phyloP scores from a whole-genome alignment of 2,329 filamentous ascomycete genomes.

The Microascus cirrosus region DNA sequence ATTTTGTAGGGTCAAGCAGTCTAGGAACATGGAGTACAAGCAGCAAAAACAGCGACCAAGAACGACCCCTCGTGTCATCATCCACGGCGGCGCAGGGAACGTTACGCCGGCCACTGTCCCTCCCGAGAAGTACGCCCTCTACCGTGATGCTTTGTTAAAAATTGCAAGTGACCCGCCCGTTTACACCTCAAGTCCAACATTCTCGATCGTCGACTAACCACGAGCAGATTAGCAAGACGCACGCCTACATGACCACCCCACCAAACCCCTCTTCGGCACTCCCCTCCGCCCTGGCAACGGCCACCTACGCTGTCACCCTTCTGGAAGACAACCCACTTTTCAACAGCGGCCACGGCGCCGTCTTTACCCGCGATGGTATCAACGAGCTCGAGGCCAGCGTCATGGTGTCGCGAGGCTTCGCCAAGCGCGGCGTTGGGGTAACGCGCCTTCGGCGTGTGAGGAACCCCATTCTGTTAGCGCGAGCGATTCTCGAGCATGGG shows the following conservation, averaged over 20 bases:
- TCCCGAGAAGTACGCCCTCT: conserved; percentile 43
- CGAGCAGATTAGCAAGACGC: conserved; percentile 29
- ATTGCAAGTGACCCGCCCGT: no score
- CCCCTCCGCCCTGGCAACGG: conserved; percentile 58
- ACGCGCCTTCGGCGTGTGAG: conserved; percentile 64
- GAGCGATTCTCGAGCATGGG: conserved; percentile 57
- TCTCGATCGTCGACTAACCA: background rate
- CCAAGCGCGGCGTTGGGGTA: conserved; percentile 69
- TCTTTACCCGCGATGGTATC: conserved; percentile 72
- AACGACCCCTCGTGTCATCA: conserved; percentile 44
- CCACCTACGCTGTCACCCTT: conserved; percentile 61
- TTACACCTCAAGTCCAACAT: no score
- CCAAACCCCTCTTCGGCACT: conserved; percentile 7
- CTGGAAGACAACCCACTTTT: conserved; percentile 76
- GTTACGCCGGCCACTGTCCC: conserved; percentile 50
- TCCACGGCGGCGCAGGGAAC: conserved; percentile 65
- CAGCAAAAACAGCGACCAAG: background rate
- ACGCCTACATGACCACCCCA: conserved; percentile 32
- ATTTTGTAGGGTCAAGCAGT: no score
- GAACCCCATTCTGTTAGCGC: conserved; percentile 68
- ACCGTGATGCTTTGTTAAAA: conserved; percentile 46
- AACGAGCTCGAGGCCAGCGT: conserved; percentile 81
- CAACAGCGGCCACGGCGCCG: conserved; percentile 74
- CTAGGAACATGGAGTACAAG: background rate
- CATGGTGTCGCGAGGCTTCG: conserved; percentile 65